These are phyloP conservation scores for Fraxinus paxiana DNA, from an alignment of 305 asterid species.

Conservation along the genomic window DNA sequence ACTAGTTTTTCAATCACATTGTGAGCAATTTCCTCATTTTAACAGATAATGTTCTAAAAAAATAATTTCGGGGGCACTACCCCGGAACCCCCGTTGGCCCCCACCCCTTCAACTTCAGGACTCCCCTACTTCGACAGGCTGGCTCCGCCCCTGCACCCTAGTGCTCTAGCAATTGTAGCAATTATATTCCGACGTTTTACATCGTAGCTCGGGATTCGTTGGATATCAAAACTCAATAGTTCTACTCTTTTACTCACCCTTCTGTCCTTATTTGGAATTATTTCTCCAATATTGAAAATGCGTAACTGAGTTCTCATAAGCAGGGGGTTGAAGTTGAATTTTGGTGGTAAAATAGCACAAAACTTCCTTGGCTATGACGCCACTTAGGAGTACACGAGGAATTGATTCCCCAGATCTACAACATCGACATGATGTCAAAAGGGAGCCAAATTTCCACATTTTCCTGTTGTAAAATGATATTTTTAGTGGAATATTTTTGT, in stretches of 20 bases:
- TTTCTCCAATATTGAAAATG: background rate
- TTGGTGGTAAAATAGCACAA: background rate
- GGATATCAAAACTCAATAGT: background rate
- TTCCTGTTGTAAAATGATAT: background rate
- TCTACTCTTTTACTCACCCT: background rate
- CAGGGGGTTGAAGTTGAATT: background rate
- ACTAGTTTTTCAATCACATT: no score
- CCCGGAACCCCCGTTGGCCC: no score
- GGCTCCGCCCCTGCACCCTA: no score
- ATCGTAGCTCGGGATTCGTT: no score
- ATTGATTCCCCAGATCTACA: background rate
- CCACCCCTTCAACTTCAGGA: no score
- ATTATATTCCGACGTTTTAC: no score
- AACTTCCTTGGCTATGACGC: background rate
- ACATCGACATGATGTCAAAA: background rate
- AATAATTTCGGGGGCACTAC: no score
- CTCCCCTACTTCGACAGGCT: no score
- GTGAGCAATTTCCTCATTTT: no score
- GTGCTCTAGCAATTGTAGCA: no score
- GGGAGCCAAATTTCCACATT: background rate
- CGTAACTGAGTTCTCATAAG: background rate
- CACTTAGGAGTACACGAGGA: background rate
- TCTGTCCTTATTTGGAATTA: background rate
- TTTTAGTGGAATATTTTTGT: background rate
- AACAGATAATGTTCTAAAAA: no score